These are phyloP conservation scores for Tritrichomonas musculus DNA, from an alignment of 208 protist genomes.

Conservation along the genomic window DNA sequence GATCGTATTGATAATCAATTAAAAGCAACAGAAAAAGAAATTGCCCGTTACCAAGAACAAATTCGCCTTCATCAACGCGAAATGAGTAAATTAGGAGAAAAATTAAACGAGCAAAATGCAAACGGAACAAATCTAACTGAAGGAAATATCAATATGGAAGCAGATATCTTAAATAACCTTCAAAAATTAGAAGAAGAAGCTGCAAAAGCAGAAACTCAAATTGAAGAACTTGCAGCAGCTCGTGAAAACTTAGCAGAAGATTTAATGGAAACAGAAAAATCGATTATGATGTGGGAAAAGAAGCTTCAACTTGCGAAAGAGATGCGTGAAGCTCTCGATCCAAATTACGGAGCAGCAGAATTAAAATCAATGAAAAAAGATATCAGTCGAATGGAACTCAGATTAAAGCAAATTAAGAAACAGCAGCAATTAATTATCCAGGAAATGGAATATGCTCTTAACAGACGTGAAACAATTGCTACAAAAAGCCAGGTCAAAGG, in stretches of 20 bases:
- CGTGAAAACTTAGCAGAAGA: not conserved
- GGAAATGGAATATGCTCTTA: constrained; percentile 27
- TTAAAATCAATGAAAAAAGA: constrained; percentile 29
- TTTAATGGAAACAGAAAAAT: constrained; percentile 33
- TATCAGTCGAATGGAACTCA: not conserved
- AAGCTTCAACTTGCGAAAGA: not conserved
- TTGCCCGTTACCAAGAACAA: not conserved
- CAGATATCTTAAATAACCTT: not conserved
- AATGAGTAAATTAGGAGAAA: not conserved
- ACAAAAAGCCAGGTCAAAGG: not conserved
- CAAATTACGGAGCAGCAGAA: not conserved
- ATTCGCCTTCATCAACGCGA: not conserved
- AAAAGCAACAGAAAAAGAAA: not conserved
- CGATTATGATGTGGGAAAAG: constrained; percentile 1
- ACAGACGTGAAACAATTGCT: constrained; percentile 20
- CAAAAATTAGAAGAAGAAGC: not conserved
- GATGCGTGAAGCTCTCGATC: constrained; percentile 21
- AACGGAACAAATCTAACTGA: not conserved
- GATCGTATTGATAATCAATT: not conserved
- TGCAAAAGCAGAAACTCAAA: not conserved
- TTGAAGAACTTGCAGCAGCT: not conserved
- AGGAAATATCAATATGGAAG: constrained; percentile 18
- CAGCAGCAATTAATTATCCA: not conserved
- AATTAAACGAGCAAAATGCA: not conserved
- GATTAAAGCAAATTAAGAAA: constrained; percentile 31